Evolutionary conservation across 2,329 filamentous ascomycete species (phyloP).

Genomic region (Thermomyces lanuginosus): DNA sequence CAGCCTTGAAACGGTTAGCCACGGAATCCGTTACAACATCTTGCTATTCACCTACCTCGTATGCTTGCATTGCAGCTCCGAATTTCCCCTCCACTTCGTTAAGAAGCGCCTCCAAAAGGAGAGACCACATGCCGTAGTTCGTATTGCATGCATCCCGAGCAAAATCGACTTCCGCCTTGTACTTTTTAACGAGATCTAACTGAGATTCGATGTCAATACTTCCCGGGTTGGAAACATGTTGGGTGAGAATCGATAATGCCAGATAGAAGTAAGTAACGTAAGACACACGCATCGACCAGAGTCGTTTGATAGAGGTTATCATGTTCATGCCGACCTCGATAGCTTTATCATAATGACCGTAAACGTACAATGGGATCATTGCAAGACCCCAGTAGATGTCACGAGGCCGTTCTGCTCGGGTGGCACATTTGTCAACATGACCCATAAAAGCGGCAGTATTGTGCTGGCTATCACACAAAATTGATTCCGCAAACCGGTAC

Average conservation of each 20-base stretch:
- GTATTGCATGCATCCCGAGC: slow-evolving; percentile 38
- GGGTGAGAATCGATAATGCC: slow-evolving; percentile 26
- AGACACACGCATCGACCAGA: slow-evolving; percentile 31
- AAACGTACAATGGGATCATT: slow-evolving; percentile 32
- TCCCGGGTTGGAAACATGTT: slow-evolving; percentile 27
- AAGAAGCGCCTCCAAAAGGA: slow-evolving; percentile 40
- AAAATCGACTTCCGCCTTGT: slow-evolving; percentile 37
- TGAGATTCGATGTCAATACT: slow-evolving; percentile 30
- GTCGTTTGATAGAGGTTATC: slow-evolving; percentile 23
- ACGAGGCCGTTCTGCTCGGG: slow-evolving; percentile 36
- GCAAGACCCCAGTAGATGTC: slow-evolving; percentile 39
- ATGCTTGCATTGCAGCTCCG: slow-evolving; percentile 27
- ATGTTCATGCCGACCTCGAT: slow-evolving; percentile 28
- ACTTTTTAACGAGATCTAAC: slow-evolving; percentile 32
- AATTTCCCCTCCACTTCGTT: slow-evolving; percentile 33
- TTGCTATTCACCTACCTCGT: slow-evolving; percentile 18
- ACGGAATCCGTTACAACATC: neutral
- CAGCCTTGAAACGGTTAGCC: slow-evolving; percentile 32
- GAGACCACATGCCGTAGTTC: slow-evolving; percentile 44
- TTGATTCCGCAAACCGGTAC: slow-evolving; percentile 27
- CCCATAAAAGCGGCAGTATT: slow-evolving; percentile 33
- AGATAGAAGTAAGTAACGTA: slow-evolving; percentile 32
- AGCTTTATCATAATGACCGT: slow-evolving; percentile 30
- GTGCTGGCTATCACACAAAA: slow-evolving; percentile 42
- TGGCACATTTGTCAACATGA: slow-evolving; percentile 28